These are phyloP conservation scores for Lepidium aucheri DNA, from an alignment of 345 rosid genomes.

Conservation along the genomic window DNA sequence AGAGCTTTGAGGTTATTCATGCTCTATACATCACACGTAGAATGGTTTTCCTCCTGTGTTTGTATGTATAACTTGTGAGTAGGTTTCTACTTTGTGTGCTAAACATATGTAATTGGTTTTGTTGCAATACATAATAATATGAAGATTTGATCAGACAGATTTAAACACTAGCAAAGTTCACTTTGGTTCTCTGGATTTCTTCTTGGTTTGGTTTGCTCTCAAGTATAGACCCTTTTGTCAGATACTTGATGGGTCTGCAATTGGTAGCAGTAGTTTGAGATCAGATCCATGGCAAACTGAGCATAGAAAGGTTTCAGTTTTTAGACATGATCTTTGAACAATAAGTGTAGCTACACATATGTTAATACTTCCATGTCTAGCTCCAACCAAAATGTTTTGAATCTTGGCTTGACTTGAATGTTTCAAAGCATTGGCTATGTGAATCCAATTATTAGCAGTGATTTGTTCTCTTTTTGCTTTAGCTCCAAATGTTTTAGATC, in stretches of 20 bases:
- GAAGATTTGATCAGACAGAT: too few relatives aligned
- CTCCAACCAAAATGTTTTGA: background rate
- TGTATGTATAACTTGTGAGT: conserved; percentile 10
- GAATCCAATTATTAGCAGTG: too few relatives aligned
- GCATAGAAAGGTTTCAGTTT: background rate
- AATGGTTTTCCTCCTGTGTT: background rate
- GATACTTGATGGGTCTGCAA: background rate
- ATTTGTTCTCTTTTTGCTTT: too few relatives aligned
- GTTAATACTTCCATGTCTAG: background rate
- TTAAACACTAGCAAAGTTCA: background rate
- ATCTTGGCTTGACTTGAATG: too few relatives aligned
- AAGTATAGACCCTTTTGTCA: background rate
- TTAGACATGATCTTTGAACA: background rate
- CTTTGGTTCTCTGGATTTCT: background rate
- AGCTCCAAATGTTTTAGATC: too few relatives aligned
- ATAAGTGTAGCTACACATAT: background rate
- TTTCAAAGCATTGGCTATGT: too few relatives aligned
- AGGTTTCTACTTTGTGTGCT: background rate
- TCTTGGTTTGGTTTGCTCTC: background rate
- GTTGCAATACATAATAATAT: background rate
- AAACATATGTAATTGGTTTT: background rate
- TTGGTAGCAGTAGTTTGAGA: background rate
- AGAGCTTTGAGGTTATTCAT: background rate
- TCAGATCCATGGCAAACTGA: background rate
- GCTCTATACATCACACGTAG: conserved; percentile 11